Evolutionary conservation across 495 filamentous ascomycete genomes (phyloP).

Genomic region (Talaromyces thailandensis): DNA sequence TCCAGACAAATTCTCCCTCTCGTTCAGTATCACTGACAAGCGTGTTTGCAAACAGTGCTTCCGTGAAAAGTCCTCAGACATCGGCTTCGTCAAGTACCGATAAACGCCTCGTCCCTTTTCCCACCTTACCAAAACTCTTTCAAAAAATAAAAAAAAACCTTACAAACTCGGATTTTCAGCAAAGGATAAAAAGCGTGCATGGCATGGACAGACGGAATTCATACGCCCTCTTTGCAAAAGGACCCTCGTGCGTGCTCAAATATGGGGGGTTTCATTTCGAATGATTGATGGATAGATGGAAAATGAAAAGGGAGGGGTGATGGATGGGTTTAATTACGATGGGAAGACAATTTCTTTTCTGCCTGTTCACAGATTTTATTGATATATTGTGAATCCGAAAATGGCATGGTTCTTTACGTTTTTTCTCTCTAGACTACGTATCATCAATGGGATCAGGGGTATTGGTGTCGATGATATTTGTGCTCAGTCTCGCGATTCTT

Average conservation of each 20-base stretch:
- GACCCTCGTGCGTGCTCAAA: neutral
- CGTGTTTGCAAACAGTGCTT: slow-evolving; percentile 80
- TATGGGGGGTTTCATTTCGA: neutral
- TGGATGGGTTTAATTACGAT: neutral
- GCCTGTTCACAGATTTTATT: neutral
- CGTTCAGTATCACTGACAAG: neutral
- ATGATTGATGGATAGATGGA: neutral
- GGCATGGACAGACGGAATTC: neutral
- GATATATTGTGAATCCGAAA: neutral
- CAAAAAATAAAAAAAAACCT: neutral
- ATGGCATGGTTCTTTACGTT: neutral
- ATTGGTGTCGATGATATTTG: neutral
- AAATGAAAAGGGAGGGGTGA: neutral
- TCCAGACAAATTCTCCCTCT: no score
- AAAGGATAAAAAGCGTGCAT: neutral
- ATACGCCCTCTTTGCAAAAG: neutral
- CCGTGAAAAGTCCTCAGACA: slow-evolving; percentile 90
- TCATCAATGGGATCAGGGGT: neutral
- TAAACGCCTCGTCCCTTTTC: neutral
- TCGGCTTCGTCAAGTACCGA: slow-evolving; percentile 78
- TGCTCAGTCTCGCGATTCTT: neutral
- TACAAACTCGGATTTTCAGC: neutral
- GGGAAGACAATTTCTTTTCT: neutral
- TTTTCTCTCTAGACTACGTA: neutral
- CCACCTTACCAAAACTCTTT: neutral